Evolutionary conservation across 805 yeast species (phyloP).

Genomic region (Scheffersomyces stipitis): DNA sequence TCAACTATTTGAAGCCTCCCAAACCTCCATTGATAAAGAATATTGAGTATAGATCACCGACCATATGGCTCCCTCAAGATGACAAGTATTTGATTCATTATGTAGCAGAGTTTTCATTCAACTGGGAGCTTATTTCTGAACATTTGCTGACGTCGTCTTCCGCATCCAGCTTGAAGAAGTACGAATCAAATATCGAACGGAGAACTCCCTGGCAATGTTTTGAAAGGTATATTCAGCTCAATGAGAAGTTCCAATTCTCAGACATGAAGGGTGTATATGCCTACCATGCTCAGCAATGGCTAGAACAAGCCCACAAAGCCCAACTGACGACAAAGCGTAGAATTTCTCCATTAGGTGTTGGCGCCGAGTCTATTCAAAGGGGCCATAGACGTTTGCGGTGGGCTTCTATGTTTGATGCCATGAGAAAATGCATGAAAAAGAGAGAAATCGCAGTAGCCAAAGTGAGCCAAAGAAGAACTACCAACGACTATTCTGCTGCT

Average conservation of each 20-base stretch:
- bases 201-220: conserved; percentile 99
- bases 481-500: conserved; percentile 2
- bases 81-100: conserved; percentile 77
- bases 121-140: conserved; percentile 90
- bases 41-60: conserved; percentile 81
- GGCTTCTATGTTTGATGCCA: conserved; percentile 97
- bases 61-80: conserved; percentile 95
- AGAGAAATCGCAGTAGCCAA: conserved; percentile 64
- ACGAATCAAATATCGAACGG: conserved; percentile 86
- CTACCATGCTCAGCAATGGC: conserved; percentile 82
- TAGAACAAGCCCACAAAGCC: conserved; percentile 85
- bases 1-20: conserved; percentile 78
- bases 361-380: conserved; percentile 85
- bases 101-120: conserved; percentile 83
- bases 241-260: conserved; percentile 79
- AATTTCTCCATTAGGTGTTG: conserved; percentile 91
- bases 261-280: conserved; percentile 90
- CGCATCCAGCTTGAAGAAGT: conserved; percentile 57
- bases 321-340: conserved; percentile 87
- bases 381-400: conserved; percentile 90
- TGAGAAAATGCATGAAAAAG: conserved; percentile 85
- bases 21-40: conserved; percentile 83
- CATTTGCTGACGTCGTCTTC: conserved; percentile 56
- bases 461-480: conserved; percentile 11
- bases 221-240: conserved; percentile 90